These are phyloP conservation scores for Bocquillonia castaneifolia DNA, from an alignment of 441 rosid species.

Conservation along the genomic window DNA sequence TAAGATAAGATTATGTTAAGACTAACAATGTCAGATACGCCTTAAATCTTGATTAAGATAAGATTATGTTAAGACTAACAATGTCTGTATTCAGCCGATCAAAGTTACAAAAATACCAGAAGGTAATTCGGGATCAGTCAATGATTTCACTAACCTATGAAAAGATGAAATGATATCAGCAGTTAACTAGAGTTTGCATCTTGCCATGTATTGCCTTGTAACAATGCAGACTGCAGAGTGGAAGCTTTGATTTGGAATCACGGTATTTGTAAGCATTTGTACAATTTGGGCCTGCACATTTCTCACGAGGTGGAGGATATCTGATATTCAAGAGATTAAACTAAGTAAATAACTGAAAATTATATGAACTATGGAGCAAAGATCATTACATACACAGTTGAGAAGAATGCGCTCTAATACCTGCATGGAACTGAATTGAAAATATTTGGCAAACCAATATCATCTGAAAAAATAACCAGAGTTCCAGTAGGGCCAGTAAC, in stretches of 20 bases:
- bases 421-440: slow-evolving; percentile 52
- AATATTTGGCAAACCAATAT: slow-evolving; percentile 65
- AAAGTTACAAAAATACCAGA: slow-evolving; percentile 3
- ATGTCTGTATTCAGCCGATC: not conserved
- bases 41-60: not conserved
- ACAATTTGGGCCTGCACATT: slow-evolving; percentile 77
- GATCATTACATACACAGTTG: not conserved
- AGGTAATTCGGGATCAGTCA: not conserved
- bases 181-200: slow-evolving; percentile 27
- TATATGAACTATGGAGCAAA: not conserved
- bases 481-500: slow-evolving; percentile 68
- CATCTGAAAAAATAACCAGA: slow-evolving; percentile 63
- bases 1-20: too few species aligned
- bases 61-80: not conserved
- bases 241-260: slow-evolving; percentile 74
- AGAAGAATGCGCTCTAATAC: slow-evolving; percentile 29
- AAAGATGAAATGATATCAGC: slow-evolving; percentile 28
- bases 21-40: not conserved
- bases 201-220: slow-evolving; percentile 71
- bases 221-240: slow-evolving; percentile 86
- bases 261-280: slow-evolving; percentile 74
- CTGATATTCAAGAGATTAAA: slow-evolving; percentile 35
- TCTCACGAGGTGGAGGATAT: slow-evolving; percentile 89
- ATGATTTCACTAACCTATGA: not conserved
- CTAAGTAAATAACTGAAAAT: not conserved